These are phyloP conservation scores for Penicillium paneum DNA, from an alignment of 2,329 filamentous ascomycete genomes.

Conservation along the genomic window DNA sequence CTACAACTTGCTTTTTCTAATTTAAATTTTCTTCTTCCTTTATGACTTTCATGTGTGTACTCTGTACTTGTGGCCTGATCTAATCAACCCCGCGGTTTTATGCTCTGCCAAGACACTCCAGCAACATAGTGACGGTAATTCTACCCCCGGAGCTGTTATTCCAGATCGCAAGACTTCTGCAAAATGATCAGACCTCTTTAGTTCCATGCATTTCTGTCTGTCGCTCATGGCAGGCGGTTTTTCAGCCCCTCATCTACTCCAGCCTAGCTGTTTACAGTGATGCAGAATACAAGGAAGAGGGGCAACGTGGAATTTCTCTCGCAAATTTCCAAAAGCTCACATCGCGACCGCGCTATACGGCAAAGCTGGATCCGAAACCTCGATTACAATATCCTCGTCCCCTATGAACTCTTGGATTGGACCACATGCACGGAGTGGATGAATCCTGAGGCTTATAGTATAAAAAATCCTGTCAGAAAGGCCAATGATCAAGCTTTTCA, in stretches of 20 bases:
- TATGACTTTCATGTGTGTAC: too few species aligned
- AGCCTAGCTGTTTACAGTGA: conserved; percentile 9
- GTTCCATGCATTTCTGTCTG: conserved; percentile 9
- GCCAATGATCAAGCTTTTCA: too few species aligned
- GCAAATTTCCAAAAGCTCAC: conserved; percentile 5
- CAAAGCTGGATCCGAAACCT: conserved; percentile 6
- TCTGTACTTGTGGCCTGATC: too few species aligned
- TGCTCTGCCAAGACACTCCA: not conserved
- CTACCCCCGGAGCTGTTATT: not conserved
- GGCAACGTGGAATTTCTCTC: conserved; percentile 3
- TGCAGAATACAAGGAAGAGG: not conserved
- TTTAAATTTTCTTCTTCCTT: too few species aligned
- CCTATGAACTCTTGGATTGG: too few species aligned
- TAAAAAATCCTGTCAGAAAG: too few species aligned
- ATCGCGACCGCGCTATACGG: conserved; percentile 1
- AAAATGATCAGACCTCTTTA: not conserved
- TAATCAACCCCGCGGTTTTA: too few species aligned
- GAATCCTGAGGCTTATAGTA: too few species aligned
- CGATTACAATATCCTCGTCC: not conserved
- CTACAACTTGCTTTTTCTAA: too few species aligned
- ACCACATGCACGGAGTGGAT: too few species aligned
- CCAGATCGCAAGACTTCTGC: not conserved
- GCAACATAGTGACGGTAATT: not conserved
- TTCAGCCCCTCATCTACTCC: conserved; percentile 14
- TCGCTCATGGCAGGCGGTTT: conserved; percentile 13